Conservation (phyloP, 345 rosid species). For the Clausena lansium region DNA sequence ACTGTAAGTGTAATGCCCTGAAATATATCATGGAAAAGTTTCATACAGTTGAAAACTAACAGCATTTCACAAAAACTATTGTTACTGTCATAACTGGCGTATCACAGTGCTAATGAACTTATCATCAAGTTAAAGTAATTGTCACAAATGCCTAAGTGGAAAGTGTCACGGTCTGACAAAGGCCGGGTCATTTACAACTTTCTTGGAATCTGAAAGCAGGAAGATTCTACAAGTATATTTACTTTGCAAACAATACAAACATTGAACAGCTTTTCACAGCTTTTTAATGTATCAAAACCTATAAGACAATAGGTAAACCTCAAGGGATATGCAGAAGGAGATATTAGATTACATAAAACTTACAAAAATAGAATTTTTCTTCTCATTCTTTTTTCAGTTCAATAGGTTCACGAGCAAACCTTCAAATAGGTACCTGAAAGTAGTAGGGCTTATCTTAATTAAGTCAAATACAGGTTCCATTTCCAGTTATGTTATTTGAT, state of each 20-base stretch:
- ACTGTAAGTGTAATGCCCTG: constrained; percentile 78
- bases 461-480: background rate
- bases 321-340: background rate
- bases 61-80: background rate
- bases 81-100: background rate
- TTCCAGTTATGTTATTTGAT: background rate
- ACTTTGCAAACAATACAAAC: background rate
- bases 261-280: background rate
- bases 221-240: background rate
- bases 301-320: background rate
- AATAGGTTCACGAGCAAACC: background rate
- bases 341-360: background rate
- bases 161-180: background rate
- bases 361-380: background rate
- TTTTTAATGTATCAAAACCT: background rate
- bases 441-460: background rate
- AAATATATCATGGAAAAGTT: constrained; percentile 17
- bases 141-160: background rate
- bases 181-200: background rate
- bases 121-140: background rate
- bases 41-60: background rate
- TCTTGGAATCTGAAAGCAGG: background rate
- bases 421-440: background rate
- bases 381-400: background rate
- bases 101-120: background rate